phyloP scores from a whole-genome alignment of 495 filamentous ascomycete genomes.

The Wilcoxina mikolae region DNA sequence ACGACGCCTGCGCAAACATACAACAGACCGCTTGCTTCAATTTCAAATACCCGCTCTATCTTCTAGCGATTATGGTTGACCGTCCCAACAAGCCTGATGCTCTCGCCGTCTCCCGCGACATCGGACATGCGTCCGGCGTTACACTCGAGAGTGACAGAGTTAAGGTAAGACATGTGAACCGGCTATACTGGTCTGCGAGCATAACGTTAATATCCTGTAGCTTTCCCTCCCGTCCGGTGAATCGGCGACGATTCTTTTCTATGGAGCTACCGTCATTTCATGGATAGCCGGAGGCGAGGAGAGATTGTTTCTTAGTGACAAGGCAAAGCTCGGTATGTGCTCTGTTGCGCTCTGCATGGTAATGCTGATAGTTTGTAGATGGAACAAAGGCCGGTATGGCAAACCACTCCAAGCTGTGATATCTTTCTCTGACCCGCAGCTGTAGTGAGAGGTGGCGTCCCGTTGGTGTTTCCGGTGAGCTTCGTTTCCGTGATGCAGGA shows the following conservation, averaged over 20 bases:
- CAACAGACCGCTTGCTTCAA: too few relatives aligned
- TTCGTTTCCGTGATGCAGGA: not conserved
- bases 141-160: slow-evolving; percentile 19
- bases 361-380: slow-evolving; percentile 27
- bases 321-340: slow-evolving; percentile 39
- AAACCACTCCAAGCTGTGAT: too few relatives aligned
- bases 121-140: slow-evolving; percentile 20
- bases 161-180: slow-evolving; percentile 12
- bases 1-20: too few relatives aligned
- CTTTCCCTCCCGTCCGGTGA: slow-evolving; percentile 62
- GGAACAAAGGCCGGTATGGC: slow-evolving; percentile 36
- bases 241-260: slow-evolving; percentile 66
- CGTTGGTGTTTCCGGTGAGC: slow-evolving; percentile 86
- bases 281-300: slow-evolving; percentile 71
- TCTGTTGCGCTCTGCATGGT: slow-evolving; percentile 35
- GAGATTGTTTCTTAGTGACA: slow-evolving; percentile 75
- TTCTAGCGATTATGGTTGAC: slow-evolving; percentile 49
- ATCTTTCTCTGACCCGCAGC: not conserved
- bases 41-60: too few relatives aligned
- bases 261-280: slow-evolving; percentile 80
- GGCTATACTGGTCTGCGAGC: slow-evolving; percentile 45
- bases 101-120: slow-evolving; percentile 45
- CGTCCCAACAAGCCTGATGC: slow-evolving; percentile 68
- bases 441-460: slow-evolving; percentile 62
- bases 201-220: slow-evolving; percentile 42